A percentile compares a stretch with the other conserved stretches of the same genome.
phyloP scores from a whole-genome alignment of 2,329 filamentous ascomycete species.

The Fusarium piperis region DNA sequence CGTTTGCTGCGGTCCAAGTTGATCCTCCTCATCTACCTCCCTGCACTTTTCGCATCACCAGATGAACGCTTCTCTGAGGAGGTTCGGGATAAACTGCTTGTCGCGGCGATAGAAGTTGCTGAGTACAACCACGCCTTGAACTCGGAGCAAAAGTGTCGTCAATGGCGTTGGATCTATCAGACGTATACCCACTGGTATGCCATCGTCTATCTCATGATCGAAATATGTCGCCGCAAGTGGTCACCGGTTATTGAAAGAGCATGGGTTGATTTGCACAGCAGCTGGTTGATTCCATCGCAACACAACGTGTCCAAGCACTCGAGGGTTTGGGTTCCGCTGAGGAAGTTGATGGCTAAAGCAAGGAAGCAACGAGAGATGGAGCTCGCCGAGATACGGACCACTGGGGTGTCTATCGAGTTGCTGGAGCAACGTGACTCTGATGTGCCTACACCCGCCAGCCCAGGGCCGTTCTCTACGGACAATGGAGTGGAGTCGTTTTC shows the following conservation, averaged over 20 bases:
- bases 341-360: conserved; percentile 51
- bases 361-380: conserved; percentile 50
- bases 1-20: conserved; percentile 64
- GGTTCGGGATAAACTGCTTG: conserved; percentile 56
- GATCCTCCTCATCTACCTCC: conserved; percentile 64
- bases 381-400: conserved; percentile 45
- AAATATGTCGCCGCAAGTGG: conserved; percentile 58
- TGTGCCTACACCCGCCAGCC: conserved; percentile 42
- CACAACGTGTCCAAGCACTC: conserved; percentile 41
- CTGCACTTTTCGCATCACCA: conserved; percentile 56
- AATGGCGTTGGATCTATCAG: conserved; percentile 68
- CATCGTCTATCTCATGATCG: conserved; percentile 64
- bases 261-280: conserved; percentile 58
- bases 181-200: conserved; percentile 69
- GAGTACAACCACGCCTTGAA: conserved; percentile 67
- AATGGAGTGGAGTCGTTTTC: conserved; percentile 4
- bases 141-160: conserved; percentile 56
- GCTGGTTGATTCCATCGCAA: conserved; percentile 49
- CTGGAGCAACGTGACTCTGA: conserved; percentile 45
- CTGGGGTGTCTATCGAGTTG: conserved; percentile 37
- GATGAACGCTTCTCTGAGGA: conserved; percentile 50
- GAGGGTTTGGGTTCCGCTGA: conserved; percentile 54
- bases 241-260: conserved; percentile 57
- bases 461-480: conserved; percentile 32
- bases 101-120: conserved; percentile 63